phyloP scores from a whole-genome alignment of 2,329 filamentous ascomycete species.

The Huntiella decipiens region DNA sequence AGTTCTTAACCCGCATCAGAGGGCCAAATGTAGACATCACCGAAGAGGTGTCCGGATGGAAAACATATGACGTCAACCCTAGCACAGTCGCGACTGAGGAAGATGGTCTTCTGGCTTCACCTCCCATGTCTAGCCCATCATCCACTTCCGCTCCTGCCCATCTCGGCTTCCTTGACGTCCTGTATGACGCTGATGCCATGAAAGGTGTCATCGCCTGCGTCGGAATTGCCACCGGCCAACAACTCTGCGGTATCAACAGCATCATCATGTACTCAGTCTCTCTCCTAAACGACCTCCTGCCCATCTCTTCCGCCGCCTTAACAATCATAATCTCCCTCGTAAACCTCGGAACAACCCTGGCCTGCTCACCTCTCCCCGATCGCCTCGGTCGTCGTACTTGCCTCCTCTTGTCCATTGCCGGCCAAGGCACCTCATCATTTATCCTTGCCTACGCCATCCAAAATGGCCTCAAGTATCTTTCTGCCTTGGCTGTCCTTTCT shows the following conservation, averaged over 20 bases:
- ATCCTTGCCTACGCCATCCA: conserved; percentile 66
- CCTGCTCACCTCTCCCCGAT: conserved; percentile 70
- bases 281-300: conserved; percentile 62
- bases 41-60: conserved; percentile 49
- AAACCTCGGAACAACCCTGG: conserved; percentile 67
- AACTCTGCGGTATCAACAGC: conserved; percentile 86
- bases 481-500: conserved; percentile 59
- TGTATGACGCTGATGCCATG: conserved; percentile 47
- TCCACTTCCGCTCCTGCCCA: conserved; percentile 17
- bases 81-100: conserved; percentile 36
- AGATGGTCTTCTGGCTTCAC: conserved; percentile 41
- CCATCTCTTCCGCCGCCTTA: conserved; percentile 61
- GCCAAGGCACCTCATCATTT: conserved; percentile 65
- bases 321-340: conserved; percentile 75
- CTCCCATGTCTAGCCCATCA: not conserved
- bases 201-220: conserved; percentile 66
- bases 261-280: conserved; percentile 98
- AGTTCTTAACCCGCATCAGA: conserved; percentile 55
- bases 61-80: conserved; percentile 16
- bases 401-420: conserved; percentile 61
- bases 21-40: conserved; percentile 50
- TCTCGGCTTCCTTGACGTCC: conserved; percentile 44
- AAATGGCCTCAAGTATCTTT: conserved; percentile 51
- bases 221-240: conserved; percentile 82
- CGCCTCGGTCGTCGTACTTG: conserved; percentile 74